A percentile compares a stretch with the other conserved stretches of the same genome.
Conservation (phyloP, 495 filamentous ascomycete genomes). For the Hyaloscypha hepaticicola region DNA sequence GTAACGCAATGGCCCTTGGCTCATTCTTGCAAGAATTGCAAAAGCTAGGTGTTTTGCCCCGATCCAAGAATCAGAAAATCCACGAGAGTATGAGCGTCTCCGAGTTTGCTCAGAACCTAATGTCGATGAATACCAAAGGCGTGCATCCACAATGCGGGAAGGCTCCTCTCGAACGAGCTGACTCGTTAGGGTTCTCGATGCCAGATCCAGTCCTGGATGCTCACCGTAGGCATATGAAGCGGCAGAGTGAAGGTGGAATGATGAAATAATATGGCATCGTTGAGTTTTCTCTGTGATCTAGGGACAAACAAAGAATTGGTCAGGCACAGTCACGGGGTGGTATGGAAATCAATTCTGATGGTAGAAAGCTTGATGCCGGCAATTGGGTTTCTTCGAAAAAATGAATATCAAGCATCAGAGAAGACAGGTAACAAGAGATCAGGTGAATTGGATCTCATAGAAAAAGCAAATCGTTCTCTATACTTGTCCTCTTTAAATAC, state of each 20-base stretch:
- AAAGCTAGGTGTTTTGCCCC: neutral
- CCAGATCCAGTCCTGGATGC: neutral
- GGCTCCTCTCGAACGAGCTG: neutral
- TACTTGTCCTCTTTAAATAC: too few relatives aligned
- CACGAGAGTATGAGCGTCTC: neutral
- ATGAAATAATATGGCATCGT: neutral
- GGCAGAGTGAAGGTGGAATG: neutral
- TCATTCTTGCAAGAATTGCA: neutral
- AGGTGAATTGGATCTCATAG: too few relatives aligned
- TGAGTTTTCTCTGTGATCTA: too few relatives aligned
- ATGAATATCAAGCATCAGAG: too few relatives aligned
- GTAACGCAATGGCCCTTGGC: neutral
- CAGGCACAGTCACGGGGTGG: too few relatives aligned
- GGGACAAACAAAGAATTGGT: too few relatives aligned
- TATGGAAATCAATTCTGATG: too few relatives aligned
- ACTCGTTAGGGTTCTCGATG: too few relatives aligned
- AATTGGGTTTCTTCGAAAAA: too few relatives aligned
- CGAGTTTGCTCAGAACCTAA: neutral
- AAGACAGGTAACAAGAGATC: too few relatives aligned
- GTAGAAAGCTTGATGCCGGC: too few relatives aligned
- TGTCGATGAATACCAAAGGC: neutral
- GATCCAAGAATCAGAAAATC: neutral
- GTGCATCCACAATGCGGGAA: neutral
- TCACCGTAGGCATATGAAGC: slow-evolving; percentile 2
- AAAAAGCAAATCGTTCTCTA: too few relatives aligned